These are phyloP conservation scores for Pythium aquatile DNA, from an alignment of 352 stramenopile genomes.

Conservation along the genomic window DNA sequence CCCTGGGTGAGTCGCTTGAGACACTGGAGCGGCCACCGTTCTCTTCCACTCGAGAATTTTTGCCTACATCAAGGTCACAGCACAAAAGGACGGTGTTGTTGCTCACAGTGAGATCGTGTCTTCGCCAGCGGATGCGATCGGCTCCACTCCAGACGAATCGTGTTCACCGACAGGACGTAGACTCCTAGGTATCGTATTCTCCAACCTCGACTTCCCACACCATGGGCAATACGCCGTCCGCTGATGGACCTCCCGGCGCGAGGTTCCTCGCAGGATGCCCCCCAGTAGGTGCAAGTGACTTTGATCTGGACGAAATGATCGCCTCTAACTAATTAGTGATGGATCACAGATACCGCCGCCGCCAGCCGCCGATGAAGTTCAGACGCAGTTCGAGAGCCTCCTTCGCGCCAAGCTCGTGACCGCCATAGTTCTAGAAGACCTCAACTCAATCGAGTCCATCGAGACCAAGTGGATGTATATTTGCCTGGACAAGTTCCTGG, in stretches of 20 bases:
- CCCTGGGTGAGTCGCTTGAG: background rate
- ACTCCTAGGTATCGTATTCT: constrained; percentile 4
- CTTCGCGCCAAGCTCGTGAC: constrained; percentile 33
- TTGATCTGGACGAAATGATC: background rate
- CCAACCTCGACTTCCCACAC: background rate
- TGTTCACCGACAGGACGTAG: constrained; percentile 1
- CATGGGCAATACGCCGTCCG: constrained; percentile 60
- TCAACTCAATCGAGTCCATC: constrained; percentile 41
- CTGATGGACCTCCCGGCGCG: constrained; percentile 19
- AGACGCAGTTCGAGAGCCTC: constrained; percentile 46
- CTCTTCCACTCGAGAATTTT: constrained; percentile 19
- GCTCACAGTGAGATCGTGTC: background rate
- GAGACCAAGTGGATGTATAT: constrained; percentile 72
- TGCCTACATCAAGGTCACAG: background rate
- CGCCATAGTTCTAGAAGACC: constrained; percentile 34
- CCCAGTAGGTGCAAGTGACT: constrained; percentile 31
- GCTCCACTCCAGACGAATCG: constrained; percentile 1
- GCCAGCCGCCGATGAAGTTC: constrained; percentile 37
- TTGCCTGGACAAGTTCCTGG: constrained; percentile 56
- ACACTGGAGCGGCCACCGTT: background rate
- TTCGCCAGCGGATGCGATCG: background rate
- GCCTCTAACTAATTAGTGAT: background rate
- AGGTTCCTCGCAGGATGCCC: constrained; percentile 62
- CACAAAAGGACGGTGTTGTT: background rate
- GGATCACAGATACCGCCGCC: constrained; percentile 46